Evolutionary conservation across 1,284 basidiomycete genomes (phyloP), one percentile per base, ranked within the genome.

Genomic region (Apiotrichum laibachii): DNA sequence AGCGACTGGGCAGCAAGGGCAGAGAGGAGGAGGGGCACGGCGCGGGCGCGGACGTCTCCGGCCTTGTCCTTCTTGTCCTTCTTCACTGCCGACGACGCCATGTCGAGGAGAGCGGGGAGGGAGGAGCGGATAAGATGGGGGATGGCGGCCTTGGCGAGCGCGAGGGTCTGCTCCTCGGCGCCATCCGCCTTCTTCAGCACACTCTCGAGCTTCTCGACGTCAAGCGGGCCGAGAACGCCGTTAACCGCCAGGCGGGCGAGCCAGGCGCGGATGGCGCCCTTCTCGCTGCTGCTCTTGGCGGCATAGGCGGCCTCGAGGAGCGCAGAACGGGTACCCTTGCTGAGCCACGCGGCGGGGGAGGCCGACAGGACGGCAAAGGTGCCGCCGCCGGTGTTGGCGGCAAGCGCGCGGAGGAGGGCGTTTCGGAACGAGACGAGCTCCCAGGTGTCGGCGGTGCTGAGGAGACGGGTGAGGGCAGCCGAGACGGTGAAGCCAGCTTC

Each of bases 281-380:
- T 54, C 12, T 45, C 39, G 7, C 43, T 40, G 2, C 45, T 31
- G 6, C 42, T 43, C 50, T 64, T 63, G 8, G 47, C 49, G 0
- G 44, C 53, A 44, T 67, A 67, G 0, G 65, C 65, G 2, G 62
- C 52, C 8, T 58, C 53, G 16, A 67, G 43, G 16, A 67, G 56
- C 13, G 63, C 48, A 1, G 48, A 16, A 12, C 65, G 57, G 6
- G 62, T 51, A 31, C 44, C 31, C 55, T 61, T 60, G 34, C 46
- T 44, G 13, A 64, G 57, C 58, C 58, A 67, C 11, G 56, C 37
- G 4, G 53, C 55, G 15, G 65, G 65, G 22, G 50, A 53, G 9
- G 57, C 35, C 1, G 58, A 50, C 40, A 63, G 62, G 10, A 67
- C 58, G 9, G 37, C 46, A 34, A 67, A 67, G 5, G 53, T 59